Evolutionary conservation across 1,284 basidiomycete genomes (phyloP).

Genomic region (Cerioporus squamosus): DNA sequence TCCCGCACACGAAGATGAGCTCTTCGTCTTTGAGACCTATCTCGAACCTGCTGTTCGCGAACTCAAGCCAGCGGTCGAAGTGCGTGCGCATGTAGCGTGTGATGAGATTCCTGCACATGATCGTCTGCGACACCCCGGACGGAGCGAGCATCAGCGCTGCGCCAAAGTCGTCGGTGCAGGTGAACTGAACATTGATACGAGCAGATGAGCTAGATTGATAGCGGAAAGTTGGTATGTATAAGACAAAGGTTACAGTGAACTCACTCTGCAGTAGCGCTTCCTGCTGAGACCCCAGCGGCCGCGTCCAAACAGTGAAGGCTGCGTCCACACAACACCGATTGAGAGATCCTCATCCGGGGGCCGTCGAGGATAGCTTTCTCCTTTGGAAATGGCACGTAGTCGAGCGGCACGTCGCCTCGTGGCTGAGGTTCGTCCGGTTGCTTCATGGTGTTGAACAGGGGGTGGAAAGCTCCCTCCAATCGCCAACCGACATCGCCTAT

Average conservation of each 20-base stretch:
- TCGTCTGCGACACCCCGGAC: neutral
- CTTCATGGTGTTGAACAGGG: conserved; percentile 16
- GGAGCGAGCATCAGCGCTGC: conserved; percentile 17
- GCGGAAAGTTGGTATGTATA: too few species aligned
- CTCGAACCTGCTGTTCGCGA: conserved; percentile 2
- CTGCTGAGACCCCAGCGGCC: neutral
- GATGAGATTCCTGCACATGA: conserved; percentile 3
- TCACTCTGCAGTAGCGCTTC: neutral
- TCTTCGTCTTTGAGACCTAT: conserved; percentile 10
- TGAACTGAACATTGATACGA: neutral
- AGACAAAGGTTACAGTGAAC: too few species aligned
- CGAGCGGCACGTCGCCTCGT: neutral
- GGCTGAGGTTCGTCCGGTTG: neutral
- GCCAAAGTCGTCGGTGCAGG: conserved; percentile 4
- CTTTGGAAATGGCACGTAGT: neutral
- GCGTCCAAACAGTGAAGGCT: too few species aligned
- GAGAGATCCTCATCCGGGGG: too few species aligned
- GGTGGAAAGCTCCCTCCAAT: conserved; percentile 11
- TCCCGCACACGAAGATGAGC: conserved; percentile 9
- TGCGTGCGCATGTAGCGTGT: conserved; percentile 5
- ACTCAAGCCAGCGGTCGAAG: conserved; percentile 7
- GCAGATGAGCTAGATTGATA: neutral
- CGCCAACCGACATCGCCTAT: conserved; percentile 24
- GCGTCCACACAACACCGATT: too few species aligned
- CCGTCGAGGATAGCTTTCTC: neutral